phyloP scores from a whole-genome alignment of 1,284 basidiomycete species.

The Naganishia albida region DNA sequence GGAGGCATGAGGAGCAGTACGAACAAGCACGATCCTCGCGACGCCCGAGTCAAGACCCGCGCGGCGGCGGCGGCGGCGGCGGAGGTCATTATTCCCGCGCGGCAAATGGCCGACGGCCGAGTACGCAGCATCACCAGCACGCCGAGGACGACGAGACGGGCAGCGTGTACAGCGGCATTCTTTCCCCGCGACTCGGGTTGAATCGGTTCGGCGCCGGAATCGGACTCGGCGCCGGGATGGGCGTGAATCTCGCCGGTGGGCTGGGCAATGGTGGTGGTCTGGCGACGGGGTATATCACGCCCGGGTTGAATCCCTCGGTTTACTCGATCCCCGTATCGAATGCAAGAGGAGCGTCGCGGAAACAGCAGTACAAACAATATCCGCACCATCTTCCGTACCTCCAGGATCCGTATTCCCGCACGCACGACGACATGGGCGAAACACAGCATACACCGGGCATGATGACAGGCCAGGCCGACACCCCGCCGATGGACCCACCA shows the following conservation, averaged over 20 bases:
- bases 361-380: slow-evolving; percentile 1
- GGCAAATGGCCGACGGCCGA: slow-evolving; percentile 6
- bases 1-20: slow-evolving; percentile 34
- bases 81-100: neutral
- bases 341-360: neutral
- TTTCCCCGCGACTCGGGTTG: slow-evolving; percentile 32
- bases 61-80: too few relatives aligned
- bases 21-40: slow-evolving; percentile 31
- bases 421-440: slow-evolving; percentile 28
- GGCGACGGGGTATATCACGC: slow-evolving; percentile 18
- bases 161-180: slow-evolving; percentile 34
- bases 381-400: slow-evolving; percentile 23
- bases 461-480: slow-evolving; percentile 28
- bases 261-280: slow-evolving; percentile 12
- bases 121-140: slow-evolving; percentile 7
- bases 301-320: slow-evolving; percentile 26
- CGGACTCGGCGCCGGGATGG: slow-evolving; percentile 34
- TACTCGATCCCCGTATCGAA: slow-evolving; percentile 26
- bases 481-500: slow-evolving; percentile 33
- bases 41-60: slow-evolving; percentile 21
- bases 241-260: slow-evolving; percentile 30
- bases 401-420: slow-evolving; percentile 15
- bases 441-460: slow-evolving; percentile 27
- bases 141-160: slow-evolving; percentile 30
- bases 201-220: slow-evolving; percentile 31